Conservation (phyloP, 495 filamentous ascomycete species). For the Viridothelium virens region DNA sequence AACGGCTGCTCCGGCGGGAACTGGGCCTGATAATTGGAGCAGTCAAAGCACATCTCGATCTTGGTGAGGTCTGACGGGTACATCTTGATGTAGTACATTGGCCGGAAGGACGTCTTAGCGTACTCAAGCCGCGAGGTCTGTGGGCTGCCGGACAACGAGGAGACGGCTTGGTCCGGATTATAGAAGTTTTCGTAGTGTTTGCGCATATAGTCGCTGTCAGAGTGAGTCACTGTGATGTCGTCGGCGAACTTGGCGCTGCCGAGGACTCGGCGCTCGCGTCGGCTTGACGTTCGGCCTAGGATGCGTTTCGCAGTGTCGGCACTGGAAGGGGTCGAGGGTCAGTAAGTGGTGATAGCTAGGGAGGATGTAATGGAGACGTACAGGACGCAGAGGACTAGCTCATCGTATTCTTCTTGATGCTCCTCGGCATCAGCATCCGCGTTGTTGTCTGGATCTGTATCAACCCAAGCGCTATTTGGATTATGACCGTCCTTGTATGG, state of each 20-base stretch:
- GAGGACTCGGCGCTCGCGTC: slow-evolving; percentile 59
- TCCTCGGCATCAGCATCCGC: slow-evolving; percentile 36
- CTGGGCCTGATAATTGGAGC: slow-evolving; percentile 77
- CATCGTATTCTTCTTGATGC: slow-evolving; percentile 51
- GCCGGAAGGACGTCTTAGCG: slow-evolving; percentile 51
- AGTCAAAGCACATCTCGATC: slow-evolving; percentile 84
- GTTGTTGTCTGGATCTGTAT: slow-evolving; percentile 31
- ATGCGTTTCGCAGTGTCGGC: slow-evolving; percentile 67
- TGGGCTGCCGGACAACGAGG: slow-evolving; percentile 41
- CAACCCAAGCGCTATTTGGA: slow-evolving; percentile 32
- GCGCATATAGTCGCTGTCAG: slow-evolving; percentile 65
- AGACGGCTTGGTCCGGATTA: slow-evolving; percentile 39
- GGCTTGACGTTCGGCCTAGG: slow-evolving; percentile 53
- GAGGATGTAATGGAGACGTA: slow-evolving; percentile 12
- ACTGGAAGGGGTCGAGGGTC: slow-evolving; percentile 20
- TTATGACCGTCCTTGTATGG: slow-evolving; percentile 35
- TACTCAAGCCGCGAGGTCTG: slow-evolving; percentile 45
- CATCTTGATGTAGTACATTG: slow-evolving; percentile 77
- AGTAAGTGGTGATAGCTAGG: background rate
- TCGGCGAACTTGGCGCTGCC: slow-evolving; percentile 70
- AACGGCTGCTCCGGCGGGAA: slow-evolving; percentile 51
- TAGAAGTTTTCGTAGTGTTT: slow-evolving; percentile 68
- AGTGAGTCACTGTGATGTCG: slow-evolving; percentile 79
- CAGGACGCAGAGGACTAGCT: slow-evolving; percentile 66
- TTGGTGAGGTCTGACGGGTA: slow-evolving; percentile 56